A percentile compares a stretch with the other conserved stretches of the same genome.
Evolutionary conservation across 352 stramenopile species (phyloP).

Genomic region (Lagenidium giganteum): DNA sequence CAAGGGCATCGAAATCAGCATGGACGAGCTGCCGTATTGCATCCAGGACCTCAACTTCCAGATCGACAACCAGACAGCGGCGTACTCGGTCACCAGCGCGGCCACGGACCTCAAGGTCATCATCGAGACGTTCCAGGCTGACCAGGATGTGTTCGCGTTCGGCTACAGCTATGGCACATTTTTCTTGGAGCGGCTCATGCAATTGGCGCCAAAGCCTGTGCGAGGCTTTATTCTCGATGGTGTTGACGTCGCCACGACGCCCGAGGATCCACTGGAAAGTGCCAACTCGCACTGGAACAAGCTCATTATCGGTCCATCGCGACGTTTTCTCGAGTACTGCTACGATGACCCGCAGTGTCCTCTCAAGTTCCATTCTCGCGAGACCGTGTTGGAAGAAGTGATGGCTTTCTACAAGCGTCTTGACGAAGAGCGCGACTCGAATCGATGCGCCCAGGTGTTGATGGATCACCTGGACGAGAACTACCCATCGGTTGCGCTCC

Average conservation of each 20-base stretch:
- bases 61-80: constrained; percentile 23
- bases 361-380: constrained; percentile 3
- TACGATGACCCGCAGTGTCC: constrained; percentile 4
- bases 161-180: constrained; percentile 25
- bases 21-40: constrained; percentile 22
- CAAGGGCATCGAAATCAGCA: neutral
- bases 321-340: constrained; percentile 8
- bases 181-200: constrained; percentile 15
- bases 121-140: constrained; percentile 11
- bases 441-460: constrained; percentile 6
- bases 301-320: neutral
- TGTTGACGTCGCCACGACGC: constrained; percentile 3
- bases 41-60: constrained; percentile 25
- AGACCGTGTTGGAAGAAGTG: constrained; percentile 1
- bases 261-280: constrained; percentile 2
- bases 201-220: constrained; percentile 8
- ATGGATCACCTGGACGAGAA: neutral
- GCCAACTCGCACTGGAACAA: neutral
- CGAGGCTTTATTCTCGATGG: constrained; percentile 22
- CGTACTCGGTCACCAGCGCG: constrained; percentile 36
- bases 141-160: constrained; percentile 21
- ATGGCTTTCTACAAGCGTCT: constrained; percentile 4
- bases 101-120: constrained; percentile 26
- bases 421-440: constrained; percentile 4
- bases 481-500: neutral